Base-by-base conservation (phyloP, 106 monocot genomes). In the Platanthera guangdongensis region DNA sequence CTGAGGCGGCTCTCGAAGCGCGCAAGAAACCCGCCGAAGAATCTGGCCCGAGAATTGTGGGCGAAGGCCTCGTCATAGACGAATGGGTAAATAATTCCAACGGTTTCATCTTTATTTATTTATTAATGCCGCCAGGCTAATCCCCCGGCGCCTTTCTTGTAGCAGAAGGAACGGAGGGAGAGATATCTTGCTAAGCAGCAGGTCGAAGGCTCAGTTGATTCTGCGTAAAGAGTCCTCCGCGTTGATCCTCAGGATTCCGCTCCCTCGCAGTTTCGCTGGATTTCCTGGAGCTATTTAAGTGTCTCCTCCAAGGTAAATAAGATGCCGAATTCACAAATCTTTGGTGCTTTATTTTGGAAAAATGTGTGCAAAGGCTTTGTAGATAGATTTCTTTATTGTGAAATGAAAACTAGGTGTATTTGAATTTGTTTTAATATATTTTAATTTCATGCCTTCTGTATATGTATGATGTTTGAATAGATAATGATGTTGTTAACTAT, bases 21-120 rank as follows among this genome's bases (percentile, higher is more conserved):
- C 79, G 88, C 14, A 88, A 85, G 74, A 88, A 85, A 50, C 84
- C 88, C 48, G 80, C 80, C 21, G 88, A 88, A 73, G 88, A 84
- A 51, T 22, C 84, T 3, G 88, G 80, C 70, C 84, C 84, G 5
- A 72, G 81, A 18, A 64, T 88, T 55, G 79, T 88, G 19, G 84
- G 88, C 13, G 88, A 88, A 82, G 88, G 88, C 63, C 87, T 87
- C 28, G 84, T 88, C 16, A 88, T 88, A 30, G 88, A 88, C 57
- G 88, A 88, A 88, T 88, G 88, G 88, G 88, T 88, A 85, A 78
- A 15, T 13, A 8, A 9, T 9, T 14, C 47, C 30, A 45, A 22
- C 28, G 15, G 0, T 4, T 60, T 3, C 48, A 72, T 16, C n/a
- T n/a, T 19, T 62, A 6, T 57, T 12, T 18, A 6, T 55, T 52